Base-by-base conservation (phyloP, 345 rosid species). In the Hypericum perforatum region DNA sequence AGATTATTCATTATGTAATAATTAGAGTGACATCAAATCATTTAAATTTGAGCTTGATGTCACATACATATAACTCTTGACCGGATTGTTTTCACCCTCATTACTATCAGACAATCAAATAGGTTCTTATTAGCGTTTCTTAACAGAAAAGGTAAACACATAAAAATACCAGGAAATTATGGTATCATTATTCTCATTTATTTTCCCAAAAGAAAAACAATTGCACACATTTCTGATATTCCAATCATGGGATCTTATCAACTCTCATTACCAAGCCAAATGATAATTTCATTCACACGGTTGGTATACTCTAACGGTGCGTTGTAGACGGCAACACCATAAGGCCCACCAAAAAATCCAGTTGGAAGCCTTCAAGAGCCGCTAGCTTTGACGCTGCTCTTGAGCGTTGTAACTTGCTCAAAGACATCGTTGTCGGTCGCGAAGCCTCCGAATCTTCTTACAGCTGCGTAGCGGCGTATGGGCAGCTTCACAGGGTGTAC, bases 391-490 rank as follows among this genome's bases (percentile, higher is more conserved):
- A 70, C 45, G 56, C 63, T 67, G 49, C 52, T 41, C 53, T 48
- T 57, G 47, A 63, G 36, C 37, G 59, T 64, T 11, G 45, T 41
- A 11, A 37, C 41, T 48, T 60, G 54, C 40, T 36, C 13, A 11
- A 53, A 37, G 29, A 63, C 59, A 49, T 7, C 58, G 44, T 47
- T 16, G n/a, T 61, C 70, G 54, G 58, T 41, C 61, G 53, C 16
- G 37, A 60, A 60, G 10, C 64, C 73, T 7, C 55, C 58, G 14
- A 63, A 72, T 59, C 67, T 67, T 53, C 62, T 49, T n/a, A 67
- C 73, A 9, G 45, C 64, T 8, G 61, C 64, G 6, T 8, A 58
- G 9, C 56, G 39, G 41, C 50, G 47, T 14, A 10, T 11, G 4
- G 65, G 63, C 59, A 66, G 42, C 62, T 16, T 37, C 11, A 43